phyloP scores from a whole-genome alignment of 768 basidiomycete genomes.

The Trametes sanguinea region DNA sequence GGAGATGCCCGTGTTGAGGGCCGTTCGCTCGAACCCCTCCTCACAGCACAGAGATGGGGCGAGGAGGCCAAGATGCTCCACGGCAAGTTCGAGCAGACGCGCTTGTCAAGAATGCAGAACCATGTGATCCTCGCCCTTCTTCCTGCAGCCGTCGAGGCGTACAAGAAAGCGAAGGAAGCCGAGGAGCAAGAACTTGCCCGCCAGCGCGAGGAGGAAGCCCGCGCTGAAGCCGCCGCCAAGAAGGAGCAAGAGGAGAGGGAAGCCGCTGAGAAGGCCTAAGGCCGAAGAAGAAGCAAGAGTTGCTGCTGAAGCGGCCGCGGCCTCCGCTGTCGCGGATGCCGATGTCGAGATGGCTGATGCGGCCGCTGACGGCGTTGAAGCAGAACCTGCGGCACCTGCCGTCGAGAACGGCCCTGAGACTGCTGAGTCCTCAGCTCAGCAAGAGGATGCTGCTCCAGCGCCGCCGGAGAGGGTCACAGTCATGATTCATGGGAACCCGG shows the following conservation, averaged over 20 bases:
- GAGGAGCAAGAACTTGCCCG: constrained; percentile 41
- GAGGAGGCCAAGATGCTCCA: constrained; percentile 86
- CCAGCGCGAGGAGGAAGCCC: constrained; percentile 49
- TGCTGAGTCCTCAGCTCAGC: constrained; percentile 27
- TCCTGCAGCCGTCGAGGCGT: constrained; percentile 74
- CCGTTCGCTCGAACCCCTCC: constrained; percentile 68
- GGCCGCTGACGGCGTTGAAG: neutral
- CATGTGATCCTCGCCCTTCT: constrained; percentile 75
- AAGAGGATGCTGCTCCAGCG: constrained; percentile 28
- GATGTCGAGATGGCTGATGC: constrained; percentile 20
- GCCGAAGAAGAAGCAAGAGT: constrained; percentile 37
- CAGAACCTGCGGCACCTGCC: constrained; percentile 16
- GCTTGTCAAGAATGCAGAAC: constrained; percentile 65
- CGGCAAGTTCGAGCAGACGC: constrained; percentile 69
- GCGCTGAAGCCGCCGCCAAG: constrained; percentile 49
- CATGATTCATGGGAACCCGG: constrained; percentile 85
- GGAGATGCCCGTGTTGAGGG: constrained; percentile 45
- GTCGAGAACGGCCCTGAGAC: constrained; percentile 21
- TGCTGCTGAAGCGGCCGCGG: constrained; percentile 24
- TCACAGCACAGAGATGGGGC: constrained; percentile 85
- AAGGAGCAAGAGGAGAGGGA: constrained; percentile 39
- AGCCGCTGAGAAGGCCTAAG: constrained; percentile 40
- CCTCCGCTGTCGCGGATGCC: constrained; percentile 21
- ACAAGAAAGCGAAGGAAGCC: constrained; percentile 39
- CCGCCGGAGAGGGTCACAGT: constrained; percentile 74